Base-by-base conservation (phyloP, 306 rosid species). In the Rosa chinensis region DNA sequence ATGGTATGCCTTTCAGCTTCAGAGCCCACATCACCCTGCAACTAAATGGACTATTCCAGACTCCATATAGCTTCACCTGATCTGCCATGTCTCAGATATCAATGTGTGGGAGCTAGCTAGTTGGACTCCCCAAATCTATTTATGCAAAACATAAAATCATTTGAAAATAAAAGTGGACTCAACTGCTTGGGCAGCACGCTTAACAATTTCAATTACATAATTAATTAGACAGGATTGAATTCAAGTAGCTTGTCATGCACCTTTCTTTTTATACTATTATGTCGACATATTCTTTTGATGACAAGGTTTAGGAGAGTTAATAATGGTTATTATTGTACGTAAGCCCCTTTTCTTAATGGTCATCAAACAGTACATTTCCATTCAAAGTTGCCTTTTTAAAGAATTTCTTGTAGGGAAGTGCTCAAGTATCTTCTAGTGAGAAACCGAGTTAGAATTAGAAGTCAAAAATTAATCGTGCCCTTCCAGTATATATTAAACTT, bases 1-100 rank as follows among this genome's bases (percentile, higher is more conserved):
- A 90, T 3, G 87, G 45, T 64, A 90, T 64, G 69, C 84, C 95
- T 76, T 90, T 90, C 2, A 85, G 45, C 45, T 87, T 75, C 37
- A 88, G 80, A 58, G 85, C 76, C 94, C 92, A 90, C 3, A 78
- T 64, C 18, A 87, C 92, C 75, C 89, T 82, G 49, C 74, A n/a
- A 48, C 74, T 62, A 50, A 78, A 87, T 17, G 93, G 85, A 78
- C 93, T 89, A 4, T 50, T 61, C 91, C 91, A 87, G 39, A 11
- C 18, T n/a, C 91, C 93, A 73, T 73, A 82, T 40, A 89, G 13
- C 82, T 89, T 87, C 67, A 87, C 40, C 8, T 62, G 68, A 62
- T 87, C 84, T 23, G 18, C 77, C 85, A 77, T 82, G 42, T 32
- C 18, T 59, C 35, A 73, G 18, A 10, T 70, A 45, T 17, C 16